These are phyloP conservation scores for Psidium guajava DNA, from an alignment of 345 rosid genomes.

Conservation along the genomic window DNA sequence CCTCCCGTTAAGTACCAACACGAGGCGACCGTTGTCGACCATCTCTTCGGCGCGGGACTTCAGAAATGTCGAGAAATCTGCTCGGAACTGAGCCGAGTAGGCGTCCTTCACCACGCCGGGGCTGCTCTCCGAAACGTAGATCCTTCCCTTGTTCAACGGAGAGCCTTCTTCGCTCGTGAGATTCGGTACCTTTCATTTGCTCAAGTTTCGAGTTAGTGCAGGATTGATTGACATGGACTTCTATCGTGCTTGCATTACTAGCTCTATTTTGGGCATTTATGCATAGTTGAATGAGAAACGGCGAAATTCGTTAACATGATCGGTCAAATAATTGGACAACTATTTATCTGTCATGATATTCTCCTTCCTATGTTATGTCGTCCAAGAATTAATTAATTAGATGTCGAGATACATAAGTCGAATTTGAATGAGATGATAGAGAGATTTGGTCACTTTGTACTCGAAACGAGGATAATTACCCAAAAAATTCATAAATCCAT, in stretches of 20 bases:
- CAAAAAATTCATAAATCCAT: too few species aligned
- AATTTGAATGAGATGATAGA: background rate
- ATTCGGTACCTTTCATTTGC: slow-evolving; percentile 4
- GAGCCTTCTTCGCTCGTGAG: slow-evolving; percentile 3
- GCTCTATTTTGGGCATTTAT: background rate
- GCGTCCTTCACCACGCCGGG: slow-evolving; percentile 8
- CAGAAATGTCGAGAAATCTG: slow-evolving; percentile 9
- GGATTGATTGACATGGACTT: background rate
- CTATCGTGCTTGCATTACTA: background rate
- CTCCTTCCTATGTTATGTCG: background rate
- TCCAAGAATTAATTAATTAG: background rate
- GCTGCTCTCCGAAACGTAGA: slow-evolving; percentile 11
- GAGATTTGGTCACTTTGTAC: background rate
- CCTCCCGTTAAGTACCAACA: slow-evolving; percentile 5
- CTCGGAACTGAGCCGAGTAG: slow-evolving; percentile 12
- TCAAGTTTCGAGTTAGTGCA: background rate
- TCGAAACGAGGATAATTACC: background rate
- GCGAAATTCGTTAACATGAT: background rate
- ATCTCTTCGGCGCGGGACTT: slow-evolving; percentile 8
- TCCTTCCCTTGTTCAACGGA: slow-evolving; percentile 12
- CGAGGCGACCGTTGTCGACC: slow-evolving; percentile 2
- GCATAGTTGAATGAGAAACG: background rate
- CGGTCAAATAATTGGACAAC: background rate
- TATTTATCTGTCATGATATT: background rate
- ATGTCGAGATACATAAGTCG: background rate